These are phyloP conservation scores for Picea sitchensis DNA, from an alignment of 75 land plant species.

Conservation along the genomic window DNA sequence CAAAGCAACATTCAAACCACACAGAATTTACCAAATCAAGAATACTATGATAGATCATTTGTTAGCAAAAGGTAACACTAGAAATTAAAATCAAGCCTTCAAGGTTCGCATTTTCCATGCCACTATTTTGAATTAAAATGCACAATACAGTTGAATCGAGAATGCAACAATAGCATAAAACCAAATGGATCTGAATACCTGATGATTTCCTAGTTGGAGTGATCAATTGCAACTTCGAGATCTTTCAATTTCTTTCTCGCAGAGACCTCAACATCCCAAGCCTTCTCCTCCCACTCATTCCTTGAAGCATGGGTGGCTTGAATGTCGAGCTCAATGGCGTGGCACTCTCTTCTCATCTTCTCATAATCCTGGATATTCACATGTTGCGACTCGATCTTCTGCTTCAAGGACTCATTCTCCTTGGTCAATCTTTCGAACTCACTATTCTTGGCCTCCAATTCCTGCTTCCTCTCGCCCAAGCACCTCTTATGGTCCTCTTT, in stretches of 20 bases:
- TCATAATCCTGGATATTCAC: conserved; percentile 69
- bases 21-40: background rate
- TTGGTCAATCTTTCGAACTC: conserved; percentile 32
- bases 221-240: conserved; percentile 36
- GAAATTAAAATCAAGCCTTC: background rate
- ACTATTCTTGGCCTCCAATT: conserved; percentile 33
- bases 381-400: conserved; percentile 45
- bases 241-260: conserved; percentile 45
- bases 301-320: conserved; percentile 34
- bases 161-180: no score
- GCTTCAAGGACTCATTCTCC: conserved; percentile 62
- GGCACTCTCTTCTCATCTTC: conserved; percentile 75
- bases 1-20: background rate
- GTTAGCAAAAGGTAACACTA: background rate
- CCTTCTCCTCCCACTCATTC: conserved; percentile 60
- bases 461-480: conserved; percentile 51
- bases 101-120: background rate
- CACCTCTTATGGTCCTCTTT: conserved; percentile 34
- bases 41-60: background rate
- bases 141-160: no score
- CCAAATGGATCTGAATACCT: conserved; percentile 15
- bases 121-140: no score
- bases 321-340: conserved; percentile 53
- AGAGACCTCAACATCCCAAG: conserved; percentile 50
- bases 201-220: conserved; percentile 51